A percentile compares a stretch with the other conserved stretches of the same genome.
Conservation (phyloP, 805 yeast species). For the Ogataea haglerorum region DNA sequence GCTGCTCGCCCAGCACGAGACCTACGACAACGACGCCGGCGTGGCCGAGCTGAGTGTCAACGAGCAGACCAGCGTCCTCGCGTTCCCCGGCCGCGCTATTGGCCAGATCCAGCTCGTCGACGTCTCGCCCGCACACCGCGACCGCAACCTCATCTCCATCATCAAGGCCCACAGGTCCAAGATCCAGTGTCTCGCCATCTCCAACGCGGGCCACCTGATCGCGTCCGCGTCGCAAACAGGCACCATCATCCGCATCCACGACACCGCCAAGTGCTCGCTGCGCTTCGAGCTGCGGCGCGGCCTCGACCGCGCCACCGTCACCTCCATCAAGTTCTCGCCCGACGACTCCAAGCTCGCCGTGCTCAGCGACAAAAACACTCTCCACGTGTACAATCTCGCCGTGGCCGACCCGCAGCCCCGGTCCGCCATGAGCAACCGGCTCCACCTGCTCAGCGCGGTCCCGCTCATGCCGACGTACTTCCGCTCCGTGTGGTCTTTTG, state of each 20-base stretch:
- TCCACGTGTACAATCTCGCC: conserved; percentile 69
- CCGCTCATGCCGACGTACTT: conserved; percentile 65
- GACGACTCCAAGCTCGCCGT: conserved; percentile 76
- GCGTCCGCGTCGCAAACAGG: conserved; percentile 85
- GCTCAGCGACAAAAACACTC: conserved; percentile 81
- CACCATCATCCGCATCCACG: conserved; percentile 72
- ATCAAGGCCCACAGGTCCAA: conserved; percentile 73
- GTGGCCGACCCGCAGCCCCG: conserved; percentile 30
- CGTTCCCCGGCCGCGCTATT: conserved; percentile 69
- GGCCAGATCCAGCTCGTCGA: conserved; percentile 84
- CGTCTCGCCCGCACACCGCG: conserved; percentile 62
- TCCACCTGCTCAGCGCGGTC: conserved; percentile 61
- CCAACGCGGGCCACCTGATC: conserved; percentile 59
- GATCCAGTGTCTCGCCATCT: conserved; percentile 61
- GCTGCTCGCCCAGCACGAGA: conserved; percentile 59
- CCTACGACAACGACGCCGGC: conserved; percentile 60
- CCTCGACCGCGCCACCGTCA: conserved; percentile 75
- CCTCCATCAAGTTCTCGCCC: conserved; percentile 81
- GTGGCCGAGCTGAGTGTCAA: conserved; percentile 46
- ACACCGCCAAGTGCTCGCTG: conserved; percentile 63
- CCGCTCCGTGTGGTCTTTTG: conserved; percentile 84
- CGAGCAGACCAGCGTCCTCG: conserved; percentile 42
- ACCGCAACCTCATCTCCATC: conserved; percentile 59
- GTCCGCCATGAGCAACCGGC: conserved; percentile 41
- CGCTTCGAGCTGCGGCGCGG: conserved; percentile 90